Conservation (phyloP, 2,329 filamentous ascomycete species). For the Ophiostoma sp. region DNA sequence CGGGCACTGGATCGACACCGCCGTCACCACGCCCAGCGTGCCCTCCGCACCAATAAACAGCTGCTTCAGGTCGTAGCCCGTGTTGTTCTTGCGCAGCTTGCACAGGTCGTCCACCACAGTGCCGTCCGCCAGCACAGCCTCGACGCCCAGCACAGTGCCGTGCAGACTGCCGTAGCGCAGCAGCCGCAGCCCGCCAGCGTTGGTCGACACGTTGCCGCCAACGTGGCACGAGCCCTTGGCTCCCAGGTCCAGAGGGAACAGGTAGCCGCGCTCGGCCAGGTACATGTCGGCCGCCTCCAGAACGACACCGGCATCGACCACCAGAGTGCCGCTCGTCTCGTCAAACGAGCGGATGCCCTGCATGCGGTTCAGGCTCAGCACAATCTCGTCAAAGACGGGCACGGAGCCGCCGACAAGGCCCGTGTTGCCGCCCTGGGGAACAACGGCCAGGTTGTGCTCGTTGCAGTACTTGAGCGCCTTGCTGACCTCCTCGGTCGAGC, state of each 20-base stretch:
- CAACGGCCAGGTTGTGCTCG: slow-evolving; percentile 82
- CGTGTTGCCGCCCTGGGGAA: slow-evolving; percentile 95
- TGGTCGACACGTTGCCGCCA: slow-evolving; percentile 92
- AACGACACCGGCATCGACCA: slow-evolving; percentile 86
- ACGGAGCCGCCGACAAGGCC: slow-evolving; percentile 93
- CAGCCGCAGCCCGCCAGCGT: slow-evolving; percentile 84
- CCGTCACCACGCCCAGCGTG: slow-evolving; percentile 91
- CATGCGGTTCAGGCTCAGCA: slow-evolving; percentile 86
- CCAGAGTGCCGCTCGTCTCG: slow-evolving; percentile 82
- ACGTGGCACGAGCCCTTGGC: slow-evolving; percentile 97
- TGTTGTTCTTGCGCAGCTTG: slow-evolving; percentile 94
- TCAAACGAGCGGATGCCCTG: slow-evolving; percentile 89
- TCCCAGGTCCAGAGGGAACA: slow-evolving; percentile 95
- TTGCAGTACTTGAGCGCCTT: slow-evolving; percentile 93
- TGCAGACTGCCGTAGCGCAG: slow-evolving; percentile 92
- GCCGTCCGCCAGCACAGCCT: slow-evolving; percentile 89
- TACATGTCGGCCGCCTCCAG: slow-evolving; percentile 84
- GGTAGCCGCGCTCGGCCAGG: slow-evolving; percentile 73
- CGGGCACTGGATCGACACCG: slow-evolving; percentile 81
- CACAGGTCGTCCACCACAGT: slow-evolving; percentile 86
- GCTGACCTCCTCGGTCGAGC: slow-evolving; percentile 81
- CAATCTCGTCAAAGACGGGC: slow-evolving; percentile 96
- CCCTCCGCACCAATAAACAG: slow-evolving; percentile 94
- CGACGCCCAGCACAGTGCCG: slow-evolving; percentile 84
- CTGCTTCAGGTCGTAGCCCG: slow-evolving; percentile 94